Evolutionary conservation across 1,139 yeast species (phyloP).

Genomic region (Meyerozyma carpophila): DNA sequence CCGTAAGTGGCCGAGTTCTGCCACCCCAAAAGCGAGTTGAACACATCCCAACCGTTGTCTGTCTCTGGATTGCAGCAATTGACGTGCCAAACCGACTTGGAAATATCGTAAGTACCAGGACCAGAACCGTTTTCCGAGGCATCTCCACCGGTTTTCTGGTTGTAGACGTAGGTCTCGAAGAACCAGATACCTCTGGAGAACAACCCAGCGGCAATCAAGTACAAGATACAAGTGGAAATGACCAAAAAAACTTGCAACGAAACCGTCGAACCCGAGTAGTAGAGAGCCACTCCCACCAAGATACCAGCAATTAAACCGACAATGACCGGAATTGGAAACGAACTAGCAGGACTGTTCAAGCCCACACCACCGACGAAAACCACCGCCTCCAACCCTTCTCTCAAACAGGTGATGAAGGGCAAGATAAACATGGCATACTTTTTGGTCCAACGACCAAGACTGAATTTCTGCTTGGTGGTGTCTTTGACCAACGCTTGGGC

Average conservation of each 20-base stretch:
- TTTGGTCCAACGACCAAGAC: slow-evolving; percentile 37
- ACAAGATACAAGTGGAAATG: slow-evolving; percentile 74
- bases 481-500: slow-evolving; percentile 62
- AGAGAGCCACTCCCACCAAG: slow-evolving; percentile 59
- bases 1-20: slow-evolving; percentile 90
- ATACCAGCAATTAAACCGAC: slow-evolving; percentile 73
- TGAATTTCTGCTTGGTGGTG: slow-evolving; percentile 29
- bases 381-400: slow-evolving; percentile 92
- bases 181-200: slow-evolving; percentile 89
- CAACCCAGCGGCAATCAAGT: slow-evolving; percentile 82
- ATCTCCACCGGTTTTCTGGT: slow-evolving; percentile 73
- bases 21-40: slow-evolving; percentile 86
- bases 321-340: slow-evolving; percentile 83
- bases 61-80: slow-evolving; percentile 89
- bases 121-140: slow-evolving; percentile 88
- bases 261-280: slow-evolving; percentile 70
- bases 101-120: slow-evolving; percentile 83
- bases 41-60: slow-evolving; percentile 91
- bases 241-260: slow-evolving; percentile 78
- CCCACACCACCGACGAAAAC: slow-evolving; percentile 91
- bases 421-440: slow-evolving; percentile 74
- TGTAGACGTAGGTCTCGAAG: slow-evolving; percentile 63
- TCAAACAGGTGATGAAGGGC: slow-evolving; percentile 76
- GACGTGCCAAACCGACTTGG: slow-evolving; percentile 81
- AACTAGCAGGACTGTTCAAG: slow-evolving; percentile 64